Base-by-base conservation (phyloP, 441 rosid genomes). In the Viola pubescens region DNA sequence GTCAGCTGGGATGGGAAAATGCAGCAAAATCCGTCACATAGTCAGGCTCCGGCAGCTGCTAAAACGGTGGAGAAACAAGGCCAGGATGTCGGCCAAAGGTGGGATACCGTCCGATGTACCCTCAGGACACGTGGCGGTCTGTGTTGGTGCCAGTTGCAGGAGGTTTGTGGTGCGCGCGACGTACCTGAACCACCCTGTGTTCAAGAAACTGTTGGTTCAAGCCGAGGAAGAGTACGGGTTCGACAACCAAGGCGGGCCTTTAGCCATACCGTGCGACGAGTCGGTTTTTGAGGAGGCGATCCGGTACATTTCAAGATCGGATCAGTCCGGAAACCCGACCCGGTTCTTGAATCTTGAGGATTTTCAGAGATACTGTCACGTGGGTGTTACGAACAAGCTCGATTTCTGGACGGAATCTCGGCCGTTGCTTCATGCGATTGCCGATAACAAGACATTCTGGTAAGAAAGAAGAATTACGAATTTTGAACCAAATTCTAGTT, bases 221-320 rank as follows among this genome's bases (percentile, higher is more conserved):
- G 88, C 98, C 0, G 98, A 89, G 71, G 98, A 91, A 61, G 97
- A 91, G 90, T 87, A 67, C 69, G 98, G 97, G 3, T 87, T 89
- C 75, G 56, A 50, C 5, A 79, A 82, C 79, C 79, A 75, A 16
- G 98, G 34, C 34, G 34, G 98, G 7, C 98, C 94, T 3, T 58
- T 92, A 45, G 66, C 82, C 40, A 82, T 92, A 54, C 98, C 98
- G 3, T 87, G 97, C 39, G 98, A 89, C 43, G 97, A 89, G 75
- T 76, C 84, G n/a, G 67, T 82, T 14, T 92, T 92, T 66, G 94
- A 92, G 68, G 89, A 87, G 58, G 82, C 77, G 4, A 70, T 92
- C 43, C 76, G 79, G 61, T 77, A 70, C 66, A 80, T 92, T 19
- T 85, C 98, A 13, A 54, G 71, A 60, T 69, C 83, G 4, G 89